A percentile compares a stretch with the other conserved stretches of the same genome.
Conservation (phyloP, 306 rosid species). For the Cyamopsis tetragonoloba region DNA sequence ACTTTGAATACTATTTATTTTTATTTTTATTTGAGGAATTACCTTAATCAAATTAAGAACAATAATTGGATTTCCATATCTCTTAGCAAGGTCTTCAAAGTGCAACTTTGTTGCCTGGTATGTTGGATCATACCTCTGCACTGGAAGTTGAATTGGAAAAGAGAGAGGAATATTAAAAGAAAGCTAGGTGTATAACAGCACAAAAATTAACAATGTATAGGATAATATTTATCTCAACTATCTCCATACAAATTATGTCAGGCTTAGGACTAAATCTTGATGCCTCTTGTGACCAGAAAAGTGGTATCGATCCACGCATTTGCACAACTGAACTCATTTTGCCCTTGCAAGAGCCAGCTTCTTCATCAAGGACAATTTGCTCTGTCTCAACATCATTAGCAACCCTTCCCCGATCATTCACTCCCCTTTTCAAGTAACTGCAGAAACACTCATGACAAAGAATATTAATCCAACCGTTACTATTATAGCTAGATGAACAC, state of each 20-base stretch:
- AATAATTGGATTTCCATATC: constrained; percentile 92
- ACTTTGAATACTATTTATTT: neutral
- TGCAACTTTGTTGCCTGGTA: constrained; percentile 86
- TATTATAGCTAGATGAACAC: constrained; percentile 20
- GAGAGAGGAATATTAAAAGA: neutral
- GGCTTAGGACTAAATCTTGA: constrained; percentile 96
- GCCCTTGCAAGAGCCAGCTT: constrained; percentile 85
- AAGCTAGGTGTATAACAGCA: neutral
- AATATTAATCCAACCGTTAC: neutral
- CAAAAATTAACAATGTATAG: constrained; percentile 9
- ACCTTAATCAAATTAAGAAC: constrained; percentile 95
- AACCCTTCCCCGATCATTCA: constrained; percentile 92
- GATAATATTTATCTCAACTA: constrained; percentile 20
- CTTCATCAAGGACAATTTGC: constrained; percentile 92
- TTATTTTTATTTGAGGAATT: constrained; percentile 14
- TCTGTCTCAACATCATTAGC: constrained; percentile 99
- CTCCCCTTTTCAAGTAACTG: constrained; percentile 96
- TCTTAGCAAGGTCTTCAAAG: constrained; percentile 81
- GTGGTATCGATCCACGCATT: constrained; percentile 98
- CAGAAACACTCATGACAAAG: constrained; percentile 18
- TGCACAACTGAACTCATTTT: constrained; percentile 97
- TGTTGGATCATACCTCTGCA: constrained; percentile 97
- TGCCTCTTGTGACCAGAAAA: constrained; percentile 98
- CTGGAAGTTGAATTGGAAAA: constrained; percentile 56
- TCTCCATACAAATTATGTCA: constrained; percentile 71